A percentile compares a stretch with the other conserved stretches of the same genome.
Evolutionary conservation across 495 filamentous ascomycete genomes (phyloP).

Genomic region (Amphirosellinia nigrospora): DNA sequence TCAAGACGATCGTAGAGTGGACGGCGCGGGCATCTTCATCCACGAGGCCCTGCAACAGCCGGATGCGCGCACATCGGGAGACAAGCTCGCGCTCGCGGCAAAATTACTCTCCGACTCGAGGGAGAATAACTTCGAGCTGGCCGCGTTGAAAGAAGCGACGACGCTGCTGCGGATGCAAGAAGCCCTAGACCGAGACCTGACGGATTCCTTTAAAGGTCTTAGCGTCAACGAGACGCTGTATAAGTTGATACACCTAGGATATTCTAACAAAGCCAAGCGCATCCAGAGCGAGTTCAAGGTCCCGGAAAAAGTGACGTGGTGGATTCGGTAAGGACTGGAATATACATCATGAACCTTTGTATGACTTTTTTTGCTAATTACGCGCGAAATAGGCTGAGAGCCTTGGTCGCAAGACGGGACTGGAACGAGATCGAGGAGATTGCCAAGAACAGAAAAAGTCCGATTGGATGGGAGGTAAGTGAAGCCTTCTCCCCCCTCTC

Average conservation of each 20-base stretch:
- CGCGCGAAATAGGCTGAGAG: conserved; percentile 66
- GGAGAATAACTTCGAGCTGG: conserved; percentile 77
- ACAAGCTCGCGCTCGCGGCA: conserved; percentile 84
- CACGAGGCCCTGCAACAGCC: conserved; percentile 75
- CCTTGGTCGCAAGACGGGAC: conserved; percentile 84
- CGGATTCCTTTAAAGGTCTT: conserved; percentile 76
- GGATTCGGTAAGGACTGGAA: conserved; percentile 63
- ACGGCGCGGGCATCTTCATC: conserved; percentile 86
- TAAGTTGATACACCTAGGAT: conserved; percentile 75
- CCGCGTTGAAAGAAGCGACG: conserved; percentile 75
- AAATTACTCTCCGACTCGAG: conserved; percentile 85
- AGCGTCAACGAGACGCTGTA: conserved; percentile 90
- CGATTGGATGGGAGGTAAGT: conserved; percentile 94
- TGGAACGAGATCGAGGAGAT: conserved; percentile 93
- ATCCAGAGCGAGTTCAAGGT: conserved; percentile 92
- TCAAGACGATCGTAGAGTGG: conserved; percentile 90
- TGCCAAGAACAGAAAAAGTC: conserved; percentile 71
- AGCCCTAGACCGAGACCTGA: conserved; percentile 79
- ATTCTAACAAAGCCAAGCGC: conserved; percentile 80
- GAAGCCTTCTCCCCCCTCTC: conserved; percentile 30
- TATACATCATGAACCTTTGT: neutral
- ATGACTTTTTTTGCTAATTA: neutral
- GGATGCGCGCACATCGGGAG: conserved; percentile 63
- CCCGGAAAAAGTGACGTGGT: conserved; percentile 86
- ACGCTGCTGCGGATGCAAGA: conserved; percentile 85